These are phyloP conservation scores for Fusarium musae DNA, from an alignment of 2,329 filamentous ascomycete species.

Conservation along the genomic window DNA sequence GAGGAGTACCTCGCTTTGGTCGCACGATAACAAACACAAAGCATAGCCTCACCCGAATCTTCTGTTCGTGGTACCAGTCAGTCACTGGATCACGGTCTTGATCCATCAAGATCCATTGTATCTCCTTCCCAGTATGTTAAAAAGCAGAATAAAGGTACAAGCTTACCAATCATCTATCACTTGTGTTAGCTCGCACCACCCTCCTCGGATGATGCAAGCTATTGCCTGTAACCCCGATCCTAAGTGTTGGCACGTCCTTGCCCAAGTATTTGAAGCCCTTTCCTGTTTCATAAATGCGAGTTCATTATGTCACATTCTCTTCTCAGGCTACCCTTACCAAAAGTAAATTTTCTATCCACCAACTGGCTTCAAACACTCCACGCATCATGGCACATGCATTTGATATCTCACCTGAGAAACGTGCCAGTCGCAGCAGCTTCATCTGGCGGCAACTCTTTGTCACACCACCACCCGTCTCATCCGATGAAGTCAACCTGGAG, in stretches of 20 bases:
- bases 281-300: not conserved
- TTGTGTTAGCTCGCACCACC: not conserved
- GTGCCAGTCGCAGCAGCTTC: not conserved
- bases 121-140: not conserved
- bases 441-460: not conserved
- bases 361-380: rapidly evolving
- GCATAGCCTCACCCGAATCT: not conserved
- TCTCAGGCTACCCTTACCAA: not conserved
- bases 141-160: not conserved
- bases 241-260: not conserved
- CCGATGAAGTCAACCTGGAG: not conserved
- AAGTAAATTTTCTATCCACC: no score
- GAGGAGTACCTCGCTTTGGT: not conserved
- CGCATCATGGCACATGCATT: not conserved
- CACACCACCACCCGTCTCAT: not conserved
- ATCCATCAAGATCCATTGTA: not conserved
- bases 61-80: not conserved
- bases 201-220: rapidly evolving
- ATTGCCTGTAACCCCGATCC: no score
- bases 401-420: not conserved
- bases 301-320: not conserved
- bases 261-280: not conserved
- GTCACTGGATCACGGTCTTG: not conserved
- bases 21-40: not conserved
- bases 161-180: not conserved